Evolutionary conservation across 345 rosid genomes (phyloP), one percentile per base, ranked within the genome.

Genomic region (Psidium friedrichsthalianum): DNA sequence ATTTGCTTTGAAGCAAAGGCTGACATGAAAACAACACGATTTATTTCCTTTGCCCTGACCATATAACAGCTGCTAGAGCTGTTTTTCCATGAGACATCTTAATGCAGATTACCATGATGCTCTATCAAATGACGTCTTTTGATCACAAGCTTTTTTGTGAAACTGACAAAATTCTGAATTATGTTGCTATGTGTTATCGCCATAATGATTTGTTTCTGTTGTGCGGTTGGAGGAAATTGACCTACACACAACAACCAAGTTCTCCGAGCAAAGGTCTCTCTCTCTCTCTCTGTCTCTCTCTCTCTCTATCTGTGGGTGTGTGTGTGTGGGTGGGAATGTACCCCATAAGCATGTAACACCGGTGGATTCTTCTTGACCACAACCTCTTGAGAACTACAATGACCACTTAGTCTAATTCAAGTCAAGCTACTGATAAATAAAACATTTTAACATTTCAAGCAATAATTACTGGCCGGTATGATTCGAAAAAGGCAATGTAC

Each of bases 181-280:
- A 8, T 64, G 42, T 64, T 64, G 76, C 76, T 80, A 42, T 80
- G 51, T 2, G 0, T 80, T 44, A 80, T 80, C 13, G 18, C 1
- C 82, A 80, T 85, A 53, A 40, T 27, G 52, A 25, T 27, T 56
- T 58, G 20, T 44, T 56, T 25, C 56, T 25, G 29, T 78, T 56
- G 40, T 20, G 8, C 32, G 6, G 24, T 40, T 84, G 87, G 91
- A 96, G 99, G 99, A 96, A 92, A 90, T 94, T 85, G 99, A 97
- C 86, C 92, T 97, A 95, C 98, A 97, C 90, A 93, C 89, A 95
- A 89, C 85, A 97, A 97, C 91, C 99, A 97, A 90, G 91, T 94
- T 87, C 99, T 97, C 82, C 95, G 99, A 85, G 94, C 98, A 27
- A 96, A 96, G 99, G 99, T 97, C 40, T 59, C 51, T 59, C 21